Evolutionary conservation across 2,329 filamentous ascomycete genomes (phyloP), one percentile per base, ranked within the genome.

Genomic region (Colletotrichum tofieldiae): DNA sequence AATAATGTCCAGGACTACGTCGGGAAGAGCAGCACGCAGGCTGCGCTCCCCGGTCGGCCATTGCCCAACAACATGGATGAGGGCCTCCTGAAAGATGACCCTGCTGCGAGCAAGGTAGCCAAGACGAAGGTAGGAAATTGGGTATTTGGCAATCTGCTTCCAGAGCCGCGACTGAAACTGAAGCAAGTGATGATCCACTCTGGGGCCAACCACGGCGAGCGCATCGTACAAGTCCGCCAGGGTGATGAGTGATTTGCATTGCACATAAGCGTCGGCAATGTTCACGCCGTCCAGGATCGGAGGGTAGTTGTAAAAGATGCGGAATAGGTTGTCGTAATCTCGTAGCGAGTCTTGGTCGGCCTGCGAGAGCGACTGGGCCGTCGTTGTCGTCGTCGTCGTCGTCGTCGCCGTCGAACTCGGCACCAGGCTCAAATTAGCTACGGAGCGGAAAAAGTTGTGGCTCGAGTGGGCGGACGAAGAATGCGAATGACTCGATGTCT

Each of bases 121-220:
- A 1, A 98, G 89, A 70, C 95, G 95, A 59, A 98, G 89, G 79
- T 98, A 98, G 72, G 92, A 95, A 59, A 96, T 94, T 16, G 96
- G 95, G 79, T 98, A 98, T 82, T 98, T 98, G 64, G 95, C 95
- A 74, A 98, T 97, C 82, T 98, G 96, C 82, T 96, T 97, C 93
- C 95, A 98, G 2, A 98, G 88, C 1, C 94, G 90, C 29, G 93
- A 93, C 77, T 96, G 94, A 81, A 98, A 98, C 77, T 96, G 94
- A 20, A 98, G 86, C 18, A 98, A 87, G 81, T 98, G 96, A 83
- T 98, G 95, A 82, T 98, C 96, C 55, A 98, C 93, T 47, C 96
- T 90, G 1, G 94, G 94, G 0, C 95, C 95, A 11, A 97, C 94
- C 20, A 98, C 94, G 39, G 92, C 88, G 16, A 98, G 88, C 18